These are phyloP conservation scores for Coleophoma crateriformis DNA, from an alignment of 2,329 filamentous ascomycete genomes.

Conservation along the genomic window DNA sequence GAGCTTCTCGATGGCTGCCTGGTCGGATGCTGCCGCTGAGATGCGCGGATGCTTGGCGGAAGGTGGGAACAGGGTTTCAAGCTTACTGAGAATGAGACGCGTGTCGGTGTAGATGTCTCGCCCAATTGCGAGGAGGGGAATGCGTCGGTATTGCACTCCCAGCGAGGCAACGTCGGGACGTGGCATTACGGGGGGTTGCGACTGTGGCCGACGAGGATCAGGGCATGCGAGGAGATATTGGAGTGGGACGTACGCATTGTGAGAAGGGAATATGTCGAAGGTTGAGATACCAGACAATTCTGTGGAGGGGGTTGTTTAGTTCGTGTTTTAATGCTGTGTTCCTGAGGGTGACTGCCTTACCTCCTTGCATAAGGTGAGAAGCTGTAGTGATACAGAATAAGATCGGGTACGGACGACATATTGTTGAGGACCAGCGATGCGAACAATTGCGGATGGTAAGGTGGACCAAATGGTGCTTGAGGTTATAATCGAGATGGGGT, in stretches of 20 bases:
- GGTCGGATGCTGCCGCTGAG: slow-evolving; percentile 29
- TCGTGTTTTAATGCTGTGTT: not conserved
- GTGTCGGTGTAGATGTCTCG: slow-evolving; percentile 66
- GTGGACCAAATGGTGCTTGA: not conserved
- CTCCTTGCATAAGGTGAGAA: slow-evolving; percentile 58
- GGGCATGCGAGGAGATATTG: slow-evolving; percentile 1
- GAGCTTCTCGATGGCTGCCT: slow-evolving; percentile 45
- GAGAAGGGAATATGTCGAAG: slow-evolving; percentile 60
- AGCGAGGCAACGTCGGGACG: slow-evolving; percentile 58
- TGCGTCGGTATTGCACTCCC: slow-evolving; percentile 62
- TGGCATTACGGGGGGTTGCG: slow-evolving; percentile 61
- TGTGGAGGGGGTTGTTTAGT: not conserved
- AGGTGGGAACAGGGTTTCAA: slow-evolving; percentile 50
- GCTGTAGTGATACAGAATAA: slow-evolving; percentile 60
- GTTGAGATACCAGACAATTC: slow-evolving; percentile 60
- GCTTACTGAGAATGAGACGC: slow-evolving; percentile 59
- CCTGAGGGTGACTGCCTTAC: not conserved
- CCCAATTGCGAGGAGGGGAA: slow-evolving; percentile 62
- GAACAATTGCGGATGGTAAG: not conserved
- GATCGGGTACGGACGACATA: slow-evolving; percentile 10
- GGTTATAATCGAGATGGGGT: not conserved
- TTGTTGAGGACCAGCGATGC: not conserved
- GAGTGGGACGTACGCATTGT: slow-evolving; percentile 51
- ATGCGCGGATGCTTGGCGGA: slow-evolving; percentile 26
- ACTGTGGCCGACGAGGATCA: slow-evolving; percentile 30